These are phyloP conservation scores for Flaveria robusta DNA, from an alignment of 129 eudicot genomes.

Conservation along the genomic window DNA sequence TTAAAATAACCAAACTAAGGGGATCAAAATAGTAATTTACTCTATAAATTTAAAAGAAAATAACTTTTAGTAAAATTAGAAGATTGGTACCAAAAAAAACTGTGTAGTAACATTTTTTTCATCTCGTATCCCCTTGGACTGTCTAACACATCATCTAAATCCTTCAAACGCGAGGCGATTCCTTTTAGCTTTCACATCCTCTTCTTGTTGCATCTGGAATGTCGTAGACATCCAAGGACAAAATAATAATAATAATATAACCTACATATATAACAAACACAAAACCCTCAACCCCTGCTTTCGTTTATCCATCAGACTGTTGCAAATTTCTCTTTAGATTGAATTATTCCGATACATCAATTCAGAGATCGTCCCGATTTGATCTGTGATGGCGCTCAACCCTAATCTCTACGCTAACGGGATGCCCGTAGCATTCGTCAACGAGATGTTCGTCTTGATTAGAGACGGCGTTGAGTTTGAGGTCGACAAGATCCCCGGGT, in stretches of 20 bases:
- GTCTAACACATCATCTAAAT: too few relatives aligned
- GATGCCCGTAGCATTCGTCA: constrained; percentile 87
- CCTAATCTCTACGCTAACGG: constrained; percentile 77
- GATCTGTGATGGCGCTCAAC: constrained; percentile 63
- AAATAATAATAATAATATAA: not conserved
- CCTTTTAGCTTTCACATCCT: not conserved
- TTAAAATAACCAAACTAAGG: too few relatives aligned
- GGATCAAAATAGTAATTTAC: too few relatives aligned
- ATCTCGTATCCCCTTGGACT: too few relatives aligned
- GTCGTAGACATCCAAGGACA: not conserved
- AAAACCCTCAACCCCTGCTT: not conserved
- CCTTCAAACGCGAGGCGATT: too few relatives aligned
- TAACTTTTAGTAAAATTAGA: too few relatives aligned
- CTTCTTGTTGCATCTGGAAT: constrained; percentile 2
- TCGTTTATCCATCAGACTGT: not conserved
- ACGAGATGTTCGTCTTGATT: constrained; percentile 84
- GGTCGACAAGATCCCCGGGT: constrained; percentile 93
- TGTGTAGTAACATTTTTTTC: too few relatives aligned
- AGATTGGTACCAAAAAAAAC: too few relatives aligned
- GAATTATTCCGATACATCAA: not conserved
- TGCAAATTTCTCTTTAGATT: not conserved
- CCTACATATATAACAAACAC: not conserved
- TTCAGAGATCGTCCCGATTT: too few relatives aligned
- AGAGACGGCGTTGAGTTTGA: constrained; percentile 95
- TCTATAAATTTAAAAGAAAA: too few relatives aligned